Evolutionary conservation across 75 land plant genomes (phyloP).

Genomic region (Pinus albicaulis): DNA sequence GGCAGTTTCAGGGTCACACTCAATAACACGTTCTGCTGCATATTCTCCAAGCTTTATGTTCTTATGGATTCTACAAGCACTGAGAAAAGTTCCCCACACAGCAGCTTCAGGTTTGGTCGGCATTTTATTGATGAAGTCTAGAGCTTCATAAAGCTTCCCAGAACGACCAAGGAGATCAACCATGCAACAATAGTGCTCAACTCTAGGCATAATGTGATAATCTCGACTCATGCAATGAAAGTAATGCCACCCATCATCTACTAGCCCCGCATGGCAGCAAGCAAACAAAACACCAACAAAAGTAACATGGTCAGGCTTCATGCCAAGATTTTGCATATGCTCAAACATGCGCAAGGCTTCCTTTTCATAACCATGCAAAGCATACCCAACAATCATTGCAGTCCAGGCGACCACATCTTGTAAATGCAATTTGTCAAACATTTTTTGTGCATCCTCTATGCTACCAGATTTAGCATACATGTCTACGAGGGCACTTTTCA

Average conservation of each 20-base stretch:
- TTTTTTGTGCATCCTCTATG: slow-evolving; percentile 13
- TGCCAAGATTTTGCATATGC: slow-evolving; percentile 1
- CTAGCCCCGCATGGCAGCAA: slow-evolving; percentile 15
- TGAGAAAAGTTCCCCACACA: slow-evolving; percentile 7
- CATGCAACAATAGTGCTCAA: slow-evolving; percentile 14
- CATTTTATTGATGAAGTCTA: slow-evolving; percentile 3
- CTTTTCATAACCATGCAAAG: slow-evolving; percentile 8
- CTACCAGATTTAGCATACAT: slow-evolving; percentile 21
- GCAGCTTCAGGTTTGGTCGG: slow-evolving; percentile 2
- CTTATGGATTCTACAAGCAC: slow-evolving; percentile 9
- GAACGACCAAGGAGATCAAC: slow-evolving; percentile 20
- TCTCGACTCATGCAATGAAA: slow-evolving; percentile 5
- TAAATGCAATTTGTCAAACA: slow-evolving; percentile 14
- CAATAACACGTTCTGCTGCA: neutral
- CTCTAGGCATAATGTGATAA: slow-evolving; percentile 7
- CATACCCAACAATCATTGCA: slow-evolving; percentile 22
- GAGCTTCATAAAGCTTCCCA: slow-evolving; percentile 10
- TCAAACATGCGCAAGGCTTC: slow-evolving; percentile 12
- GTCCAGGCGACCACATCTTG: slow-evolving; percentile 16
- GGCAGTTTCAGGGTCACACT: slow-evolving; percentile 1
- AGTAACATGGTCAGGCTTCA: slow-evolving; percentile 3
- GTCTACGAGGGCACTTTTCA: no score
- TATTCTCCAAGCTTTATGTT: neutral
- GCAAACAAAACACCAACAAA: slow-evolving; percentile 9
- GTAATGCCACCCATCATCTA: slow-evolving; percentile 12